Conservation (phyloP, 108 stramenopile species). For the Asterionellopsis glacialis region DNA sequence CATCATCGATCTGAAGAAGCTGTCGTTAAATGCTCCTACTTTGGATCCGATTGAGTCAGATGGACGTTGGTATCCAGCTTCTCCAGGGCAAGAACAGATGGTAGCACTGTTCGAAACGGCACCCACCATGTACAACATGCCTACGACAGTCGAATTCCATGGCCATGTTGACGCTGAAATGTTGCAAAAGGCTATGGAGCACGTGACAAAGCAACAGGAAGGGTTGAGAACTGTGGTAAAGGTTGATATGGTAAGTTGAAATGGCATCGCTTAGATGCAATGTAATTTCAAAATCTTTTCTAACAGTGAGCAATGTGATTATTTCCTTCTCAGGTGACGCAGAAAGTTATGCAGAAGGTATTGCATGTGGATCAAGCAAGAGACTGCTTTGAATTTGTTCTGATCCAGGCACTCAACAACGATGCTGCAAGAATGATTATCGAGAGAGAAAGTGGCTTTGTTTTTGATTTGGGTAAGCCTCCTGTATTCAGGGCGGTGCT, state of each 20-base stretch:
- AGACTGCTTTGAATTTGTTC: too few species aligned
- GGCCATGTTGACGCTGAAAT: constrained; percentile 5
- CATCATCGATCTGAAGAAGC: constrained; percentile 8
- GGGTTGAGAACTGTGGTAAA: constrained; percentile 11
- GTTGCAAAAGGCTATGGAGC: constrained; percentile 8
- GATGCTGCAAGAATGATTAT: too few species aligned
- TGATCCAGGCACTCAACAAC: too few species aligned
- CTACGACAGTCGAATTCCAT: constrained; percentile 19
- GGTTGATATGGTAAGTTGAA: neutral
- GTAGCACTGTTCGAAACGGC: constrained; percentile 11
- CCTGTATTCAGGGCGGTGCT: too few species aligned
- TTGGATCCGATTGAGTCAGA: constrained; percentile 8
- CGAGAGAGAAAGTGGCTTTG: too few species aligned
- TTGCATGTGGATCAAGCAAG: too few species aligned
- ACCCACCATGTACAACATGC: constrained; percentile 23
- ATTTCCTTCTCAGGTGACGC: too few species aligned
- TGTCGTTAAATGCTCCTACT: constrained; percentile 1
- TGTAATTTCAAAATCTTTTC: too few species aligned
- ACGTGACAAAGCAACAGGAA: constrained; percentile 5
- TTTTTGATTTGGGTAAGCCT: too few species aligned
- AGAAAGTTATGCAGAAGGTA: too few species aligned
- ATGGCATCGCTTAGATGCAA: too few species aligned
- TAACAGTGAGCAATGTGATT: too few species aligned
- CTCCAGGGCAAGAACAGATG: constrained; percentile 18
- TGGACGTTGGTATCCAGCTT: constrained; percentile 11